phyloP scores from a whole-genome alignment of 257 asterid species.

The Leonotis leonurus region DNA sequence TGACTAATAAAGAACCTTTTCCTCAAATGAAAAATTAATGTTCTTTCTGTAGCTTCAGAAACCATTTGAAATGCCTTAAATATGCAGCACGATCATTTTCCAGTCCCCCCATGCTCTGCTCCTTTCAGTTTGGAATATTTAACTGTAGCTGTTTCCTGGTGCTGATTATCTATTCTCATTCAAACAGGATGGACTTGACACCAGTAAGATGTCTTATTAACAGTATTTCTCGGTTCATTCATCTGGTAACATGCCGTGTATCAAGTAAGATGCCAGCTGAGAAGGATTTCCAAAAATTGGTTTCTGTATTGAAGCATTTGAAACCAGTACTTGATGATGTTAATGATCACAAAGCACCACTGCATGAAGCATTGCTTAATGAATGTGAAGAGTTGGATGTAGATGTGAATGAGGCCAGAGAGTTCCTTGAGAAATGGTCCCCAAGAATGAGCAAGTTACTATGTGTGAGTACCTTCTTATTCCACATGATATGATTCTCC shows the following conservation, averaged over 20 bases:
- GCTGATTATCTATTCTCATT: constrained; percentile 4
- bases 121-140: not conserved
- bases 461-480: constrained; percentile 49
- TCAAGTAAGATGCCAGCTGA: constrained; percentile 58
- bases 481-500: not conserved
- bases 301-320: constrained; percentile 57
- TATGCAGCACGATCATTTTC: not conserved
- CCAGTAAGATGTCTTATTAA: constrained; percentile 70
- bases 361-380: constrained; percentile 39
- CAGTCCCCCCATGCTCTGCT: not conserved
- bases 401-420: constrained; percentile 78
- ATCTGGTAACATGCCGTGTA: constrained; percentile 59
- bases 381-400: constrained; percentile 75
- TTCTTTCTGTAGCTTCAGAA: not conserved
- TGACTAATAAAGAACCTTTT: not conserved
- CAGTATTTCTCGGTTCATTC: constrained; percentile 87
- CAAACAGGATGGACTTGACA: constrained; percentile 71
- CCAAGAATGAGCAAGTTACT: constrained; percentile 84
- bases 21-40: not conserved
- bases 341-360: constrained; percentile 33
- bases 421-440: constrained; percentile 85
- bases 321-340: constrained; percentile 64
- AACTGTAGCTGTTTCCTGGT: not conserved
- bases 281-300: constrained; percentile 49
- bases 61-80: not conserved